Evolutionary conservation across 768 basidiomycete species (phyloP).

Genomic region (Candolleomyces efflorescens): DNA sequence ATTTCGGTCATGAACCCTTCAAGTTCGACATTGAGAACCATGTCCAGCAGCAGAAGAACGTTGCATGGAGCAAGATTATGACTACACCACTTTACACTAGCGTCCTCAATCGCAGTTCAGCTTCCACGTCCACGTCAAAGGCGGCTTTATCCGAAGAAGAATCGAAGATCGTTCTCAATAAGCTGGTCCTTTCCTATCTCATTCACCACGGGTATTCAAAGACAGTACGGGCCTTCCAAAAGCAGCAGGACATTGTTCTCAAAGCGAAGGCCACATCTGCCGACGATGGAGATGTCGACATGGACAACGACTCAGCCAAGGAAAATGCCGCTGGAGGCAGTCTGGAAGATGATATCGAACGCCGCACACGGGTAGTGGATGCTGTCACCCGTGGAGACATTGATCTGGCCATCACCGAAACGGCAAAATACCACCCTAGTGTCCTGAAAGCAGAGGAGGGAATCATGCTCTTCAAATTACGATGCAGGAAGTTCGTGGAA

Average conservation of each 20-base stretch:
- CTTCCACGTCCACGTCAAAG: conserved; percentile 13
- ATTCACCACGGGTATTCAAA: conserved; percentile 80
- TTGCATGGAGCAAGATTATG: conserved; percentile 65
- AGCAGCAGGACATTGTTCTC: conserved; percentile 26
- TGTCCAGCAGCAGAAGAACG: conserved; percentile 65
- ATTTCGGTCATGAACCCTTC: conserved; percentile 87
- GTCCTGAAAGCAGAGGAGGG: conserved; percentile 67
- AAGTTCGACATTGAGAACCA: conserved; percentile 87
- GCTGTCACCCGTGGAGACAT: conserved; percentile 68
- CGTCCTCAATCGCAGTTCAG: conserved; percentile 9
- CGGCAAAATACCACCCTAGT: conserved; percentile 51
- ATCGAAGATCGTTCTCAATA: conserved; percentile 57
- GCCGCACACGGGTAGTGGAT: conserved; percentile 67
- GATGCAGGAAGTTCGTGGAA: conserved; percentile 84
- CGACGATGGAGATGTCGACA: conserved; percentile 44
- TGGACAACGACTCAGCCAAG: conserved; percentile 26
- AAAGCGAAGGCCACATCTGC: conserved; percentile 1
- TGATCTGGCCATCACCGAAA: conserved; percentile 59
- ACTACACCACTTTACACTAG: conserved; percentile 44
- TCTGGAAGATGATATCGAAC: conserved; percentile 52
- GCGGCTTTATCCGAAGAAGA: conserved; percentile 41
- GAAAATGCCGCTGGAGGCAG: conserved; percentile 15
- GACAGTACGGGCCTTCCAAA: conserved; percentile 64
- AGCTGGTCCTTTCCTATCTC: conserved; percentile 76
- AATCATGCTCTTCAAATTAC: conserved; percentile 74